These are phyloP conservation scores for Xylaria telfairii DNA, from an alignment of 495 filamentous ascomycete genomes.

Conservation along the genomic window DNA sequence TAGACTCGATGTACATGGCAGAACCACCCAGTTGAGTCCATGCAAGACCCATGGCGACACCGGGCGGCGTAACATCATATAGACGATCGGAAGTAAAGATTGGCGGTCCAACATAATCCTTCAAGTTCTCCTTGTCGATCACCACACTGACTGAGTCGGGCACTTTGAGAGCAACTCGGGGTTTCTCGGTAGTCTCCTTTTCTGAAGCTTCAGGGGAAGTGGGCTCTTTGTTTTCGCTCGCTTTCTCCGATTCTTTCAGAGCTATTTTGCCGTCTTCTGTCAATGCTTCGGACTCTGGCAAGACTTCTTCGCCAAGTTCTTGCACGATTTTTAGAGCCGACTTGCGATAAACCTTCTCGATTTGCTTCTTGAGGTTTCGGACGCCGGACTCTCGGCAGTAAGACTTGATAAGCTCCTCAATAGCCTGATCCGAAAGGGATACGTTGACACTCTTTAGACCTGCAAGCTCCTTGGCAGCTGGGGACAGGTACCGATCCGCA, in stretches of 20 bases:
- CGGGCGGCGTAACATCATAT: conserved; percentile 93
- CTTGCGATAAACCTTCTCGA: conserved; percentile 98
- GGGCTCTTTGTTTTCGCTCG: conserved; percentile 32
- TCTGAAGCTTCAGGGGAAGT: conserved; percentile 36
- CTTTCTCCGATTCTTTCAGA: conserved; percentile 65
- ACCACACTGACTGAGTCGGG: conserved; percentile 85
- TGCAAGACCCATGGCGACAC: conserved; percentile 97
- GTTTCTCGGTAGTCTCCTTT: conserved; percentile 62
- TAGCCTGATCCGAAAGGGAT: conserved; percentile 77
- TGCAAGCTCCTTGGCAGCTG: conserved; percentile 86
- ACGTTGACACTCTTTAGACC: conserved; percentile 93
- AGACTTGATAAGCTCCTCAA: conserved; percentile 96
- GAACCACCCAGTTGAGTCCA: conserved; percentile 99
- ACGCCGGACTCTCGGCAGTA: conserved; percentile 98
- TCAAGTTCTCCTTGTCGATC: conserved; percentile 88
- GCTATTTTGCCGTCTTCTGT: conserved; percentile 90
- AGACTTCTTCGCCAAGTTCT: conserved; percentile 85
- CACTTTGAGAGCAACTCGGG: conserved; percentile 81
- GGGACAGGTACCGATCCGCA: conserved; percentile 89
- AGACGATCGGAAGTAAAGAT: conserved; percentile 94
- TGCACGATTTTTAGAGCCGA: conserved; percentile 96
- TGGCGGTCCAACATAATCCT: conserved; percentile 96
- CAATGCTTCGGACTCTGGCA: conserved; percentile 81
- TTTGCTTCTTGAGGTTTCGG: conserved; percentile 98
- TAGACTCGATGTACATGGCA: conserved; percentile 96